Evolutionary conservation across 2,329 filamentous ascomycete genomes (phyloP), one percentile per base, ranked within the genome.

Genomic region (Aspergillus pseudoterreus): DNA sequence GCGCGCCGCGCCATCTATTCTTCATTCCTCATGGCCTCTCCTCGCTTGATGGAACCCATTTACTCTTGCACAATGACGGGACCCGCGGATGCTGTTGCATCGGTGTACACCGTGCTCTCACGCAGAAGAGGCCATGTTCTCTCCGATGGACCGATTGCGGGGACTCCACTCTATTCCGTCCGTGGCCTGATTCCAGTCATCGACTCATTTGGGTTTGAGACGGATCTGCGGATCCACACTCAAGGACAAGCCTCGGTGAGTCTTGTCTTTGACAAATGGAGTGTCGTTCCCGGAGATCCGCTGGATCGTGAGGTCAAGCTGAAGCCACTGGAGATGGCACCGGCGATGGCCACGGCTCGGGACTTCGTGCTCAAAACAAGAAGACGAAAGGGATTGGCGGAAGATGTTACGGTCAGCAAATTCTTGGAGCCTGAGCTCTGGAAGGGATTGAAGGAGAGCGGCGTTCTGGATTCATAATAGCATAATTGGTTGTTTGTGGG

Each of bases 301-400:
- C 80, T 99, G 32, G 94, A 99, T 71, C 87, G 86, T 65, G 88
- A 91, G 55, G 85, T 95, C 56, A 84, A 90, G 59, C 77, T 94
- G 50, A 80, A 88, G 45, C 90, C 92, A 4, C 77, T 99, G 57
- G 92, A 97, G 71, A 90, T 92, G 57, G 94, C 94, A 1, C 82
- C 82, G 49, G 88, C 90, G 47, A 90, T 95, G 76, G 91, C 89
- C 19, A 95, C 92, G 45, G 94, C 94, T 1, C 81, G 94, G 55
- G 94, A 99, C 71, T 97, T 99, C 72, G 92, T 97, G 49, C 81
- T 97, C 56, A 99, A 99, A 82, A 99, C 94, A 9, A 82, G 94
- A 61, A 79, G 91, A 65, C 83, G 94, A 60, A 99, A 99, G 80
- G 94, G 94, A 1, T 72, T 99, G 56, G 92, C 90, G 56, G 94